These are phyloP conservation scores for Phylloporus arenicola DNA, from an alignment of 768 basidiomycete species.

Conservation along the genomic window DNA sequence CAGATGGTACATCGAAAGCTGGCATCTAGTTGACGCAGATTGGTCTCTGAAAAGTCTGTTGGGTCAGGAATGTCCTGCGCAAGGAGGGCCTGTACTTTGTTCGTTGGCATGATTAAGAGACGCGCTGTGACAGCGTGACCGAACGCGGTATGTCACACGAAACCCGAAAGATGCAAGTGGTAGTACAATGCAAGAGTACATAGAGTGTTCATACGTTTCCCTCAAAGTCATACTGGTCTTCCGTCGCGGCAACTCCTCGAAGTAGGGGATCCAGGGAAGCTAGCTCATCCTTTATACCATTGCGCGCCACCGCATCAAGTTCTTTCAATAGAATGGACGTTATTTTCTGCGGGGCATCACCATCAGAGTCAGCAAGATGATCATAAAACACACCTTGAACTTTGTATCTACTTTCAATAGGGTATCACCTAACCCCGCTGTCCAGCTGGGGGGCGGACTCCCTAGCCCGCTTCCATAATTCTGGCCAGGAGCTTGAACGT, in stretches of 20 bases:
- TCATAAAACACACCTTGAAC: constrained; percentile 58
- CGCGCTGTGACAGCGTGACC: constrained; percentile 24
- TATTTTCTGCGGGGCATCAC: constrained; percentile 61
- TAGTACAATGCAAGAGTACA: constrained; percentile 22
- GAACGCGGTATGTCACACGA: constrained; percentile 19
- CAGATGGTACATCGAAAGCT: constrained; percentile 74
- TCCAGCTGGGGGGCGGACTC: constrained; percentile 60
- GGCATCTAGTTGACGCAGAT: constrained; percentile 58
- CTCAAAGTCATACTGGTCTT: constrained; percentile 42
- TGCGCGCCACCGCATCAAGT: constrained; percentile 75
- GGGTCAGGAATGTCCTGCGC: constrained; percentile 50
- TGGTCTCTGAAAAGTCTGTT: constrained; percentile 61
- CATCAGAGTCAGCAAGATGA: background rate
- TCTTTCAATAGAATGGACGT: constrained; percentile 76
- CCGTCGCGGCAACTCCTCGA: constrained; percentile 45
- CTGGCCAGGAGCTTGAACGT: constrained; percentile 33
- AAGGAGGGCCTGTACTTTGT: constrained; percentile 28
- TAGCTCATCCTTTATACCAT: constrained; percentile 77
- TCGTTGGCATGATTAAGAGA: constrained; percentile 19
- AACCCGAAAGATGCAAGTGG: constrained; percentile 6
- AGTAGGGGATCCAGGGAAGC: constrained; percentile 76
- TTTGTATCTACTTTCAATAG: constrained; percentile 77
- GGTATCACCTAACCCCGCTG: constrained; percentile 58
- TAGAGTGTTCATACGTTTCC: constrained; percentile 29
- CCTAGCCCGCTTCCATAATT: constrained; percentile 33